phyloP scores from a whole-genome alignment of 441 rosid species.

The Pelargonium fulgidum region DNA sequence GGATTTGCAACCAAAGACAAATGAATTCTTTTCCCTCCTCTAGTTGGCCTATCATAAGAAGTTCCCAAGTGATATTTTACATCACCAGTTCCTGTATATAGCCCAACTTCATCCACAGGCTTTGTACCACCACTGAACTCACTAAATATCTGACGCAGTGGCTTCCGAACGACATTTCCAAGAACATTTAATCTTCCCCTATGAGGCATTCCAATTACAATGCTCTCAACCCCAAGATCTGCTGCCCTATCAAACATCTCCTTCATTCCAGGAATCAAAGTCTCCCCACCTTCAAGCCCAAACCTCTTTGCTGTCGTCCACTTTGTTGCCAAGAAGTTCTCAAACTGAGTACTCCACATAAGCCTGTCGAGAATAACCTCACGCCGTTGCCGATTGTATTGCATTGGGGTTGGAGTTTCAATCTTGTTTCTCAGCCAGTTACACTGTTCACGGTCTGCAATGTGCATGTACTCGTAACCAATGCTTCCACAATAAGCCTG shows the following conservation, averaged over 20 bases:
- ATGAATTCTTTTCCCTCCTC: constrained; percentile 27
- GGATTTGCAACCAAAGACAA: constrained; percentile 29
- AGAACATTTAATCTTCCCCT: constrained; percentile 94
- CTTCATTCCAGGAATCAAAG: constrained; percentile 16
- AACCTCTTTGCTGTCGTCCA: constrained; percentile 11
- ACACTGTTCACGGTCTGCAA: constrained; percentile 4
- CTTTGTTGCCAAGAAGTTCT: constrained; percentile 14
- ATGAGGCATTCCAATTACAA: constrained; percentile 95
- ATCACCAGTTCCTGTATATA: constrained; percentile 30
- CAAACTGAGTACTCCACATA: constrained; percentile 14
- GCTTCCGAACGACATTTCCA: constrained; percentile 91
- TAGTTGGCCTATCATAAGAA: constrained; percentile 25
- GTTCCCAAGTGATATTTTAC: constrained; percentile 30
- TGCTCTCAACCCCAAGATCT: constrained; percentile 94
- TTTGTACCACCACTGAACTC: constrained; percentile 28
- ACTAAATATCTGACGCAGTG: constrained; percentile 77
- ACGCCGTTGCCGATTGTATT: background rate
- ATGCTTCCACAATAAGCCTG: constrained; percentile 18
- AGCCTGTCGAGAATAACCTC: constrained; percentile 12
- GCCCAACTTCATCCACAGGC: constrained; percentile 27
- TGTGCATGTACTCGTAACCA: constrained; percentile 15
- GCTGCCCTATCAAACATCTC: constrained; percentile 9
- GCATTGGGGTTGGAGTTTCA: background rate
- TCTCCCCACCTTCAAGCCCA: constrained; percentile 16
- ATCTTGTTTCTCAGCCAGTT: constrained; percentile 13